A percentile compares a stretch with the other conserved stretches of the same genome.
These are phyloP conservation scores for Ambrosia trifida DNA, from an alignment of 129 eudicot genomes.

Conservation along the genomic window DNA sequence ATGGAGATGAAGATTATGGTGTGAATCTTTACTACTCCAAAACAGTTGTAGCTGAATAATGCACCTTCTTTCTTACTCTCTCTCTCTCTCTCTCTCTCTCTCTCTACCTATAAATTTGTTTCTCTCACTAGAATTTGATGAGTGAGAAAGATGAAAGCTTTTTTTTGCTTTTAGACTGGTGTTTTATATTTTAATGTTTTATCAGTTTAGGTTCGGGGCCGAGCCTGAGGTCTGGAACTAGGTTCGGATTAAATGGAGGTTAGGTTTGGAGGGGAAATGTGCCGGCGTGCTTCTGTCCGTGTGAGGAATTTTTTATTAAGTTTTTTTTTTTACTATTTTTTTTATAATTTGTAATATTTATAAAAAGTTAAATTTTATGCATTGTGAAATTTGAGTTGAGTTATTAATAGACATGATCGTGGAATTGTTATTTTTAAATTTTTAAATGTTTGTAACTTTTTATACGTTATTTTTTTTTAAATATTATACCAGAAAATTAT, in stretches of 20 bases:
- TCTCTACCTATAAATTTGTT: constrained; percentile 34
- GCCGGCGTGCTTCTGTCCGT: constrained; percentile 1
- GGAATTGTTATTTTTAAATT: too few relatives aligned
- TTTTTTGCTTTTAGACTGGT: constrained; percentile 27
- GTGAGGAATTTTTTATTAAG: too few relatives aligned
- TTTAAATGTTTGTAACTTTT: too few relatives aligned
- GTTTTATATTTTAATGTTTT: constrained; percentile 26
- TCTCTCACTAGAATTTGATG: constrained; percentile 37
- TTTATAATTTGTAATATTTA: too few relatives aligned
- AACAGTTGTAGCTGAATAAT: constrained; percentile 37
- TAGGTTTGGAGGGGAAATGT: constrained; percentile 16
- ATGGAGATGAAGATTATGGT: constrained; percentile 15
- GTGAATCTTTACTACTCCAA: constrained; percentile 5
- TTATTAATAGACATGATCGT: too few relatives aligned
- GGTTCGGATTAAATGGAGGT: not conserved
- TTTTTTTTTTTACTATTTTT: too few relatives aligned
- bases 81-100: constrained; percentile 14
- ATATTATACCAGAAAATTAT: too few relatives aligned
- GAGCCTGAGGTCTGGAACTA: not conserved
- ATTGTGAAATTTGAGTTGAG: too few relatives aligned
- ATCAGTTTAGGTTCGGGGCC: constrained; percentile 1
- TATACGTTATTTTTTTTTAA: too few relatives aligned
- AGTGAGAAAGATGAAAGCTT: constrained; percentile 30
- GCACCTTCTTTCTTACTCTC: constrained; percentile 27
- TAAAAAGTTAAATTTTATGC: too few relatives aligned